Conservation (phyloP, 306 rosid species). For the Abrus precatorius region DNA sequence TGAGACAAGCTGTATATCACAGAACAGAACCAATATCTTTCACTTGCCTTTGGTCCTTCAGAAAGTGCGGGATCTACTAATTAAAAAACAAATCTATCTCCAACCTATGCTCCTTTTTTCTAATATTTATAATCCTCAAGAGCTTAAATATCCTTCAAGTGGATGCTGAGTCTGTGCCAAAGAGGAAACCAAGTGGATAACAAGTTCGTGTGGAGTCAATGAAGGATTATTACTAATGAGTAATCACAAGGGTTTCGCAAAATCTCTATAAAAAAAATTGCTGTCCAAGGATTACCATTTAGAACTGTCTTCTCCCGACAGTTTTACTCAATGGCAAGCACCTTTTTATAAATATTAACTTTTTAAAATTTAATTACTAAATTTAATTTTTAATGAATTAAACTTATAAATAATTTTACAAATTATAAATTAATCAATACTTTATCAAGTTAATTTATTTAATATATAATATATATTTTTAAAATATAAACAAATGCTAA, state of each 20-base stretch:
- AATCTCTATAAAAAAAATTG: background rate
- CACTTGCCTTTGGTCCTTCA: background rate
- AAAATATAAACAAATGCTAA: too few relatives aligned
- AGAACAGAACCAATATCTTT: background rate
- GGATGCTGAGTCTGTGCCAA: slow-evolving; percentile 25
- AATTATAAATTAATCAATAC: too few relatives aligned
- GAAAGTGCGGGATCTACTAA: background rate
- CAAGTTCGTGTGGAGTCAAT: slow-evolving; percentile 6
- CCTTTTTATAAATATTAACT: too few relatives aligned
- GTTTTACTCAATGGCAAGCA: background rate
- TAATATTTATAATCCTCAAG: background rate
- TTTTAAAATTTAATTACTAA: too few relatives aligned
- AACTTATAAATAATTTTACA: too few relatives aligned
- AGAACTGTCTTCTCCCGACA: background rate
- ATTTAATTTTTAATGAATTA: too few relatives aligned
- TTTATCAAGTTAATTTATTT: too few relatives aligned
- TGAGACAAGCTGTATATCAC: background rate
- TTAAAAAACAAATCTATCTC: too few relatives aligned
- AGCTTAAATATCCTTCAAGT: slow-evolving; percentile 12
- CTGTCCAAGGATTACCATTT: background rate
- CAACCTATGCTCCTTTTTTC: too few relatives aligned
- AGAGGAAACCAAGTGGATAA: slow-evolving; percentile 34
- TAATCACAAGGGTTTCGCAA: background rate
- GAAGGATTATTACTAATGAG: background rate
- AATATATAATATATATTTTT: too few relatives aligned